Percentiles rank a stretch among this genome's conserved stretches.
phyloP scores from a whole-genome alignment of 2,329 filamentous ascomycete genomes.

The Simplicillium sp. region DNA sequence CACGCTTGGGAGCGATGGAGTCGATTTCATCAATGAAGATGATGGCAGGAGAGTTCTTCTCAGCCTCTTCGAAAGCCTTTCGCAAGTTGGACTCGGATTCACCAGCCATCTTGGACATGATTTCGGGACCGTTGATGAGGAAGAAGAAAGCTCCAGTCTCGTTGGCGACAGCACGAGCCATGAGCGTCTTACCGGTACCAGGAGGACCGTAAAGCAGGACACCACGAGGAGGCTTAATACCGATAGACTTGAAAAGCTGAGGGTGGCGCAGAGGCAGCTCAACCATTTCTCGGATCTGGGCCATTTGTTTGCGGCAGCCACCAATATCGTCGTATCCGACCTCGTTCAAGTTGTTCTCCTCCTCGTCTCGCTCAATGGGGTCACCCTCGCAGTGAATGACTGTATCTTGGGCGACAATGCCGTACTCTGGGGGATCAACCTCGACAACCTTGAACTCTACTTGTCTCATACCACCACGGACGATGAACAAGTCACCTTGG shows the following conservation, averaged over 20 bases:
- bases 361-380: constrained; percentile 89
- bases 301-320: constrained; percentile 99
- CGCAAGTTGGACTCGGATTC: constrained; percentile 97
- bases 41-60: constrained; percentile 98
- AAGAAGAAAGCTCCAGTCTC: constrained; percentile 99
- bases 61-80: constrained; percentile 98
- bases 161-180: constrained; percentile 97
- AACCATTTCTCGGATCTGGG: constrained; percentile 96
- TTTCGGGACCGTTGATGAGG: constrained; percentile 97
- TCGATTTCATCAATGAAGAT: constrained; percentile 99
- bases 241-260: constrained; percentile 99
- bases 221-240: constrained; percentile 98
- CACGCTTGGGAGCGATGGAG: constrained; percentile 97
- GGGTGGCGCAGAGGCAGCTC: constrained; percentile 94
- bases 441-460: constrained; percentile 99
- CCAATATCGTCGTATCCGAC: constrained; percentile 99
- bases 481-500: constrained; percentile 96
- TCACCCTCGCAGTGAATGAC: constrained; percentile 98
- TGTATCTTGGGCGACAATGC: constrained; percentile 96
- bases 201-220: constrained; percentile 94
- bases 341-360: constrained; percentile 98
- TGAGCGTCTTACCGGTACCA: constrained; percentile 98
- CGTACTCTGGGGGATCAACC: constrained; percentile 95
- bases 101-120: constrained; percentile 99
- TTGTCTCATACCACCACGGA: constrained; percentile 95